These are phyloP conservation scores for Steccherinum ochraceum DNA, from an alignment of 768 basidiomycete species.

Conservation along the genomic window DNA sequence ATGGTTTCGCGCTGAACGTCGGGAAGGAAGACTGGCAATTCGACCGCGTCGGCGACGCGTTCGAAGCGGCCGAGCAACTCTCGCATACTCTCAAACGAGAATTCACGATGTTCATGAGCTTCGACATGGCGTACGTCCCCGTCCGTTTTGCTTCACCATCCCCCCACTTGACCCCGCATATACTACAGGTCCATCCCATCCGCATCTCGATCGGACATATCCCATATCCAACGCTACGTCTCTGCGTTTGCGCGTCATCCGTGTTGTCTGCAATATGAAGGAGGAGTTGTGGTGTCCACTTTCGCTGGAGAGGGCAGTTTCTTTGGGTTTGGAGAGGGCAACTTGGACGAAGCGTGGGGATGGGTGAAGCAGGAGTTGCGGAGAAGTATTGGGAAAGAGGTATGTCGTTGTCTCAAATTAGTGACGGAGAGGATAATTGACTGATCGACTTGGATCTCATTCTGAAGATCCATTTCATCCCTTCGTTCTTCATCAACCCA, in stretches of 20 bases:
- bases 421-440: too few species aligned
- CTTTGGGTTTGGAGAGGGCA: constrained; percentile 20
- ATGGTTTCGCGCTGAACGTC: constrained; percentile 20
- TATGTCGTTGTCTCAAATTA: too few species aligned
- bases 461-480: constrained; percentile 40
- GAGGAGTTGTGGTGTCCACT: constrained; percentile 28
- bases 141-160: too few species aligned
- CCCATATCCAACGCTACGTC: constrained; percentile 21
- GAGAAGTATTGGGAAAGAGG: not conserved
- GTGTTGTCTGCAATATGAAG: constrained; percentile 24
- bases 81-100: constrained; percentile 19
- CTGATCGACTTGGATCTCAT: not conserved
- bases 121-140: constrained; percentile 30
- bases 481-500: constrained; percentile 56
- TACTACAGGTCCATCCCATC: constrained; percentile 26
- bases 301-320: constrained; percentile 31
- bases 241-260: constrained; percentile 21
- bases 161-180: not conserved
- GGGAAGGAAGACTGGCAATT: constrained; percentile 22
- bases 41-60: constrained; percentile 23
- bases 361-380: constrained; percentile 15
- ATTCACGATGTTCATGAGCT: constrained; percentile 31
- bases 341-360: constrained; percentile 21
- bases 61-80: constrained; percentile 42
- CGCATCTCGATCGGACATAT: constrained; percentile 9